Evolutionary conservation across 2,329 filamentous ascomycete species (phyloP).

Genomic region (Harringtonia lauricola): DNA sequence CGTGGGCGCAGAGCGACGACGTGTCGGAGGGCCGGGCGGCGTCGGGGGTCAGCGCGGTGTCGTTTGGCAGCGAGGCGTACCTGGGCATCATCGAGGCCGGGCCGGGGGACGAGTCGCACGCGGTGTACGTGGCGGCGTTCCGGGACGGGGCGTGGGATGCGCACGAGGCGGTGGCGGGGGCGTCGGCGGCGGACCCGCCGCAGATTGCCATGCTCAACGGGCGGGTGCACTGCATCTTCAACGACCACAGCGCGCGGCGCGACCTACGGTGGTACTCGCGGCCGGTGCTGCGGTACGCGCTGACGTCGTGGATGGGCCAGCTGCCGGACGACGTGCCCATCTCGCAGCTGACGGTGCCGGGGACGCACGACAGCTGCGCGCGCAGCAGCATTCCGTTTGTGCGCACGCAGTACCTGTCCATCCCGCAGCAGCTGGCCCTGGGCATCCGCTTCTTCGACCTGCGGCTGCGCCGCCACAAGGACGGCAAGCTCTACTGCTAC

Average conservation of each 20-base stretch:
- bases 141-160: constrained; percentile 11
- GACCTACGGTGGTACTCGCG: constrained; percentile 24
- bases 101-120: constrained; percentile 10
- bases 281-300: constrained; percentile 19
- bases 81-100: constrained; percentile 17
- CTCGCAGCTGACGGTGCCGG: constrained; percentile 56
- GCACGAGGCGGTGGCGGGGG: constrained; percentile 12
- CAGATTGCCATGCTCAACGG: constrained; percentile 20
- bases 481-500: constrained; percentile 50
- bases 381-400: constrained; percentile 43
- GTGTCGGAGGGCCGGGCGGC: constrained; percentile 22
- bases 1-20: constrained; percentile 20
- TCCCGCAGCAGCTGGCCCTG: constrained; percentile 53
- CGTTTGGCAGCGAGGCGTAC: constrained; percentile 20
- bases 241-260: constrained; percentile 16
- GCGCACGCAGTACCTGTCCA: constrained; percentile 56
- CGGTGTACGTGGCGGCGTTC: constrained; percentile 13
- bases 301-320: constrained; percentile 51
- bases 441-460: constrained; percentile 63
- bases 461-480: constrained; percentile 27
- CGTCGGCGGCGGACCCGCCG: constrained; percentile 14
- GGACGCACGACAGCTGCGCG: constrained; percentile 58
- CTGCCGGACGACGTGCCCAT: constrained; percentile 46
- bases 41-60: constrained; percentile 21
- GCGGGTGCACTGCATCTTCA: constrained; percentile 22